phyloP scores from a whole-genome alignment of 805 yeast species.

The Wickerhamiella dianesei region DNA sequence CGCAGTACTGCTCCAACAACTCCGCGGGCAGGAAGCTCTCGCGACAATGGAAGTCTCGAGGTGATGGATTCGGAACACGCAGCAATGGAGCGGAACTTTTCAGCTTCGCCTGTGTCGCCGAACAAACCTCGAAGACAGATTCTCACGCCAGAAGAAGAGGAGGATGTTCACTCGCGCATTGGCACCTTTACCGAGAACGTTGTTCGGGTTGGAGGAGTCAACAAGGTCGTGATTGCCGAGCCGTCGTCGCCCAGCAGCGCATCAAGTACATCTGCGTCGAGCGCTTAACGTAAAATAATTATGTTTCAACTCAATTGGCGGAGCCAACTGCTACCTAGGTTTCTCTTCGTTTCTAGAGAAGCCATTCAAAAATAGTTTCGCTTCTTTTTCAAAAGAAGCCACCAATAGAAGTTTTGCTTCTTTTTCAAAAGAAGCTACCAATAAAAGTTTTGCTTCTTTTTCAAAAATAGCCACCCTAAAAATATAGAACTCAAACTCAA shows the following conservation, averaged over 20 bases:
- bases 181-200: slow-evolving; percentile 70
- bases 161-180: slow-evolving; percentile 19
- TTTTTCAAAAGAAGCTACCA: too few species aligned
- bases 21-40: background rate
- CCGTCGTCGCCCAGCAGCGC: slow-evolving; percentile 2
- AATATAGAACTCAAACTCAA: too few species aligned
- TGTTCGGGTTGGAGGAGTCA: slow-evolving; percentile 70
- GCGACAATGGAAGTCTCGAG: background rate
- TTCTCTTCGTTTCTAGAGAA: too few species aligned
- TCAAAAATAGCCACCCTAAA: too few species aligned
- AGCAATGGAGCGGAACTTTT: background rate
- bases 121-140: background rate
- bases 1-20: background rate
- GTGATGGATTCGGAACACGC: background rate
- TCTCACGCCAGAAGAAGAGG: background rate
- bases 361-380: too few species aligned
- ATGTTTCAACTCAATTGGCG: too few species aligned
- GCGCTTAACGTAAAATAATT: too few species aligned
- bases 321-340: too few species aligned
- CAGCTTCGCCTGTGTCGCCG: background rate
- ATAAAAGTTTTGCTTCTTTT: too few species aligned
- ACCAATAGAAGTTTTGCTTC: too few species aligned
- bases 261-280: background rate
- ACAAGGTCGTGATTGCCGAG: slow-evolving; percentile 56
- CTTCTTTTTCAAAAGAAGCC: too few species aligned